Percentiles rank a stretch among this genome's conserved stretches.
phyloP scores from a whole-genome alignment of 2,329 filamentous ascomycete species.

The Colletotrichum sp. region DNA sequence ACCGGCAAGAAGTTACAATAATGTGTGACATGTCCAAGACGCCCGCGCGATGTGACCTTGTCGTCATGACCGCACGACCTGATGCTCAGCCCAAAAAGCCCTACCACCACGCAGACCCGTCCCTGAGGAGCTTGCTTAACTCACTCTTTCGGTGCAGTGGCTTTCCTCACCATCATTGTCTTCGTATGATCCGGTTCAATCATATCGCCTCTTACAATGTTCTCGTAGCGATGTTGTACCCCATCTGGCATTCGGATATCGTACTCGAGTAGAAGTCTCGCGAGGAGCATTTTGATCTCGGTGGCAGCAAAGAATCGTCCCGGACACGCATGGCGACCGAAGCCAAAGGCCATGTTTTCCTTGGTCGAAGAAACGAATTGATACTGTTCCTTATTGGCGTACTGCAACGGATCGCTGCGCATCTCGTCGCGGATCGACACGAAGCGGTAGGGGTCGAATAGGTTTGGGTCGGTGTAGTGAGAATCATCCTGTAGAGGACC shows the following conservation, averaged over 20 bases:
- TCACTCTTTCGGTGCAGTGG: not conserved
- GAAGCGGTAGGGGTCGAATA: constrained; percentile 1
- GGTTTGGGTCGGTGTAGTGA: constrained; percentile 34
- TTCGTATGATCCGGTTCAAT: not conserved
- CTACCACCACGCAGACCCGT: not conserved
- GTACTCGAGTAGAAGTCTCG: constrained; percentile 43
- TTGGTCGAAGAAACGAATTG: constrained; percentile 46
- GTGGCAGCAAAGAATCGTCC: constrained; percentile 49
- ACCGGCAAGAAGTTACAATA: not conserved
- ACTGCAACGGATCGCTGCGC: not conserved
- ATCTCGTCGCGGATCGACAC: not conserved
- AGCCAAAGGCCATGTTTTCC: constrained; percentile 39
- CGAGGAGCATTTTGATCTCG: constrained; percentile 49
- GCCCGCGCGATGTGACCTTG: not conserved
- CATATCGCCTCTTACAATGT: not conserved
- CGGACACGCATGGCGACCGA: constrained; percentile 42
- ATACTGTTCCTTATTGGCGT: not conserved
- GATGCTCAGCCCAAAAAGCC: not conserved
- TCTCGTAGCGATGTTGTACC: not conserved
- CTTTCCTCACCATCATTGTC: not conserved
- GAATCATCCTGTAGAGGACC: constrained; percentile 40
- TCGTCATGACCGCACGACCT: not conserved
- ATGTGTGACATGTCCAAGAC: not conserved
- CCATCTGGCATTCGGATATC: constrained; percentile 30
- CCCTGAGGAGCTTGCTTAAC: not conserved